Base-by-base conservation (phyloP, 768 basidiomycete species). In the Kwoniella dejecticola region DNA sequence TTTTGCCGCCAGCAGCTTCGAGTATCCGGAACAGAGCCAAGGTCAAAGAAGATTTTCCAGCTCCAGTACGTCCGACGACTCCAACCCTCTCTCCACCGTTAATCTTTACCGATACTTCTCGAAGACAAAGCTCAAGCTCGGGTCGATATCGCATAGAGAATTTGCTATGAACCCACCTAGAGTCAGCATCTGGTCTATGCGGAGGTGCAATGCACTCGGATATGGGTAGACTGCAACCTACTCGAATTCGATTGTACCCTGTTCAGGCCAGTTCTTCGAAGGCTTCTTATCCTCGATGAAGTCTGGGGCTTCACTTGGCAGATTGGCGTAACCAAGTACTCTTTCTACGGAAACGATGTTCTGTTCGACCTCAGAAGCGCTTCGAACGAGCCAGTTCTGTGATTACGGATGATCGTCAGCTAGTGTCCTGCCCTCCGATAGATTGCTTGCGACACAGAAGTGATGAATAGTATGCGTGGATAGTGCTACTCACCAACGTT, bases 1-100 rank as follows among this genome's bases (percentile, higher is more conserved):
- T 93, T 31, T 82, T 83, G 0, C 93, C 93, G 10, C 81, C 81
- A 0, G 83, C 80, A 1, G 92, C 89, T 73, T 95, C 91, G 26
- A 80, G 69, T 50, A 79, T 76, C 4, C 79, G 64, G 74, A 80
- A 78, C 15, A 80, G 44, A 17, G 77, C 79, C 24, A 80, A 68
- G 1, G 79, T 80, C 48, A 78, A 52, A 6, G 76, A 76, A 6
- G 66, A 69, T 55, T 80, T 79, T 19, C 79, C 79, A 3, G 78
- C 78, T 26, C 79, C 78, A 1, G 77, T 78, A 30, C 77, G 57
- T 24, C 77, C 77, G 23, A 65, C 67, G n/a, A 78, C 72, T 5
- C 78, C 77, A 44, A 79, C 69, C 40, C 71, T 69, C 46, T 79
- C 77, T 13, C 77, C 79, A 44, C 74, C 76, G 33, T 72, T 59